Base-by-base conservation (phyloP, 1,284 basidiomycete species). In the Entoloma clypeatum region DNA sequence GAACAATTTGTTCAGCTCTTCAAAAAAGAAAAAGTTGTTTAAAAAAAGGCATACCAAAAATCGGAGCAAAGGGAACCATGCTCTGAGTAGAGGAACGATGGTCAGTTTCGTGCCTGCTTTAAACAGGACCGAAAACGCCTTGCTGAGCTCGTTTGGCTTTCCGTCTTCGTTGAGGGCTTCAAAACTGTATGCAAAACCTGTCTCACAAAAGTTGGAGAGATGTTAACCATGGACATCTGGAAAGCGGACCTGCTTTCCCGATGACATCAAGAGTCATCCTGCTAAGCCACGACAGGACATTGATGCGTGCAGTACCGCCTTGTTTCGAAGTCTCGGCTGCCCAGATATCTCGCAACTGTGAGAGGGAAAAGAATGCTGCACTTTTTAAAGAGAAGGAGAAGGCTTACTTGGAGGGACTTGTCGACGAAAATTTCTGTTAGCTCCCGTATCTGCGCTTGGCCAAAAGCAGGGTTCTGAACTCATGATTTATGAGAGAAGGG, bases 131-230 rank as follows among this genome's bases (percentile, higher is more conserved):
- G 60, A 50, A 48, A 79, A 76, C 0, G 77, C 75, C 14, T 65
- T 50, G 42, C 64, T 71, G 13, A 80, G 63, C 44, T 76, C 76
- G 47, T 69, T 75, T 7, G 58, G 59, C 19, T 60, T 52, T 0
- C 54, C 54, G 9, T 55, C 52, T 1, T 49, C 45, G 18, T 64
- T 62, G 16, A 81, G 56, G 0, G 76, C 62, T 29, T 81, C 61
- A 57, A 90, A 86, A 8, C 75, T 57, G 53, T 86, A 86, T 53
- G 77, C 73, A 56, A 88, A 88, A 0, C 81, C 75, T 77, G 29
- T 7, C 14, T 14, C 17, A n/a, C 21, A 16, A 27, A 34, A 35
- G 34, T 28, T 34, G 17, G 21, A 25, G 24, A 18, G 41, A 13
- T n/a, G 29, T 4, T 28, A n/a, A 7, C 5, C 9, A 17, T 17